Evolutionary conservation across 768 basidiomycete species (phyloP), one percentile per base, ranked within the genome.

Genomic region (Daedaleopsis nitida): DNA sequence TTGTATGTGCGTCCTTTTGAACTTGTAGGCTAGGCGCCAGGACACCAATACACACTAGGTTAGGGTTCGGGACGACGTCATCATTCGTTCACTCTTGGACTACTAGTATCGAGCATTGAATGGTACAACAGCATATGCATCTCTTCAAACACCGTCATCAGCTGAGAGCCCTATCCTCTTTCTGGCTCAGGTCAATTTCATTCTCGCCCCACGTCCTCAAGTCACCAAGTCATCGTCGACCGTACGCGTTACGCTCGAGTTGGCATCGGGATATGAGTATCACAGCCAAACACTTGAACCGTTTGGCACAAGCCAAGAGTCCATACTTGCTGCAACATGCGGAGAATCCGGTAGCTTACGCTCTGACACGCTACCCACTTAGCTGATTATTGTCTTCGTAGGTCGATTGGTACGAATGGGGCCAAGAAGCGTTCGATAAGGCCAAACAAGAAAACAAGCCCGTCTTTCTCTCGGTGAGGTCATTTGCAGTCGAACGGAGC

Each of bases 391-490:
- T 16, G 17, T 12, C 19, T 52, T 9, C 19, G 17, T n/a, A 70
- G 69, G 69, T 70, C 12, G 69, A 69, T 38, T 70, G 70, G 70
- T 71, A 66, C 37, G 68, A 69, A 52, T 71, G 70, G 70, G 66
- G 66, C 9, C 52, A 58, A 21, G 70, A 69, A 52, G 70, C 70
- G 8, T 71, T 71, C 38, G 67, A 68, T 32, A 68, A 67, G 55
- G 70, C 70, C 11, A 68, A 62, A 54, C 24, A 45, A 11, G 67
- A 71, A 51, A 60, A 71, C 44, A 69, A 69, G 23, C 70, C 69
- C 8, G 77, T 79, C 47, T 79, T 79, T 64, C 70, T 79, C 16
- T 74, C 73, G 16, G 68, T 67, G 23, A 5, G 19, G 14, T 14
- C 5, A n/a, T 45, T n/a, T 4, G 14, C 1, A 2, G 6, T n/a